A percentile compares a stretch with the other conserved stretches of the same genome.
These are phyloP conservation scores for Rhizopus sp. DNA, from an alignment of 371 early-diverging fungal species.

Conservation along the genomic window DNA sequence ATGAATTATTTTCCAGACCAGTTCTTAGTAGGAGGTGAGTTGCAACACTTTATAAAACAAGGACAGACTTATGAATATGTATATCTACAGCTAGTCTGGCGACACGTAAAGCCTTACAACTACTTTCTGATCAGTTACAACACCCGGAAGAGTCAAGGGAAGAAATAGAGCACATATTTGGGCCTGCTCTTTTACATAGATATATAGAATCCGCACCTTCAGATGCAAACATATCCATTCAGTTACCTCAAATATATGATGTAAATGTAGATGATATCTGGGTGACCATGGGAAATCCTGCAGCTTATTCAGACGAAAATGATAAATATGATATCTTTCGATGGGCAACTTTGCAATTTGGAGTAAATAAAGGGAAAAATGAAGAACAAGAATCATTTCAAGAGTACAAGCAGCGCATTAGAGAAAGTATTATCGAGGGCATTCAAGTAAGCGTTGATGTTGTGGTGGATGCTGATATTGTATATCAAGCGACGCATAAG, in stretches of 20 bases:
- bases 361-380: conserved; percentile 18
- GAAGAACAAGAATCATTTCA: conserved; percentile 46
- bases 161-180: conserved; percentile 39
- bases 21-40: conserved; percentile 59
- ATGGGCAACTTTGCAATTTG: conserved; percentile 49
- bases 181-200: conserved; percentile 42
- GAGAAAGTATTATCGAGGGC: conserved; percentile 53
- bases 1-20: conserved; percentile 59
- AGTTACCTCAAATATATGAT: conserved; percentile 56
- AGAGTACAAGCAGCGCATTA: conserved; percentile 45
- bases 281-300: conserved; percentile 48
- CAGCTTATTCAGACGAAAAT: conserved; percentile 25
- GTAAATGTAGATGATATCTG: conserved; percentile 55
- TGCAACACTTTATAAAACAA: not conserved
- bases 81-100: conserved; percentile 45
- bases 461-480: conserved; percentile 56
- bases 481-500: conserved; percentile 34
- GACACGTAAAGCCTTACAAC: conserved; percentile 40
- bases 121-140: conserved; percentile 38
- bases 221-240: conserved; percentile 31
- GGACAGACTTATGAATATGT: not conserved
- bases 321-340: conserved; percentile 34
- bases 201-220: conserved; percentile 30
- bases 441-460: conserved; percentile 58
- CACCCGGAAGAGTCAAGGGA: conserved; percentile 12